Evolutionary conservation across 2,329 filamentous ascomycete genomes (phyloP), one percentile per base, ranked within the genome.

Genomic region (Colletotrichum truncatum): DNA sequence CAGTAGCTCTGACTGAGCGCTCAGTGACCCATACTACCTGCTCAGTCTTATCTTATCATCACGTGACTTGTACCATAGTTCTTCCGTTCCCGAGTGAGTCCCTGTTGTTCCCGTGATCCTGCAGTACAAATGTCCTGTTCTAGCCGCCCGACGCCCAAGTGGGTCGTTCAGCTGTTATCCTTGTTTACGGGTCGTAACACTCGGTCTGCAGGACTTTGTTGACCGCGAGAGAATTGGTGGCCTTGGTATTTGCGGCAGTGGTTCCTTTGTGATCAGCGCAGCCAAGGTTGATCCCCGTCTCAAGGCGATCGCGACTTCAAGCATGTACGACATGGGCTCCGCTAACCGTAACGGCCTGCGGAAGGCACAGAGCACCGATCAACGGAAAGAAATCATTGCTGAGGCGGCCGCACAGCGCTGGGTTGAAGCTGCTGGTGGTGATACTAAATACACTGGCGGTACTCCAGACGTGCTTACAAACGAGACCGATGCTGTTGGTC

Each of bases 221-320:
- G 68, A 75, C 45, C 70, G 70, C 28, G 70, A 72, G 66, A 72
- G 72, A 6, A 76, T 76, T 45, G 73, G 73, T 23, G 74, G 41
- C 18, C 48, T 75, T 12, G 74, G 74, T 11, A 74, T 76, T 52
- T 76, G 74, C 38, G 74, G 71, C 32, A 75, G 74, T 38, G 74
- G 73, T 25, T 70, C 67, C 5, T 76, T 71, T 39, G 55, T 75
- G 8, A 73, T 79, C 66, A 75, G 74, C 59, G 77, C 77, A 1
- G 76, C 77, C 3, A 77, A 78, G 62, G 73, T 77, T 14, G 66
- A 74, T 66, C 56, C 69, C 0, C 74, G 73, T 6, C 55, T 75
- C 18, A 61, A 61, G 41, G 62, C 62, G 57, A 70, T 69, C 9
- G 70, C 67, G 1, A 70, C 73, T 1, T n/a, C 56, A 4, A 66